Evolutionary conservation across 2,329 filamentous ascomycete species (phyloP).

Genomic region (Podosphaera xanthii): DNA sequence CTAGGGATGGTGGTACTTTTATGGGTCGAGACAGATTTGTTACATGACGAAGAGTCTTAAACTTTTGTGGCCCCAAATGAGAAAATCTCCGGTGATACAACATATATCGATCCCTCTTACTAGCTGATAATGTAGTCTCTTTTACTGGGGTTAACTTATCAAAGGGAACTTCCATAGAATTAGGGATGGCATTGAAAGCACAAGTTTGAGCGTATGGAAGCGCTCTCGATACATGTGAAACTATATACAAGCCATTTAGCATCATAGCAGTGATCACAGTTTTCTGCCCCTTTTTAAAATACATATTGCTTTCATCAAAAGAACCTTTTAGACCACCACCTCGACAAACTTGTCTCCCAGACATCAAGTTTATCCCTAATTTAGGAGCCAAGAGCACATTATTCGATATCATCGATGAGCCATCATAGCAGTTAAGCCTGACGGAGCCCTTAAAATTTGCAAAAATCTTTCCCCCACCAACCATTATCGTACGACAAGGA

Average conservation of each 20-base stretch:
- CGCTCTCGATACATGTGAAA: neutral
- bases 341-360: neutral
- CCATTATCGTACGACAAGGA: neutral
- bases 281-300: neutral
- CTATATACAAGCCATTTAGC: neutral
- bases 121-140: neutral
- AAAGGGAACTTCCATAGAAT: neutral
- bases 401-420: neutral
- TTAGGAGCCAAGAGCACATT: neutral
- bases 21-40: neutral
- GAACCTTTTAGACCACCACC: neutral
- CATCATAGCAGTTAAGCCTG: neutral
- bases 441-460: neutral
- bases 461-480: neutral
- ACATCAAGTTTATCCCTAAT: conserved; percentile 1
- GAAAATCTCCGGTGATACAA: neutral
- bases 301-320: neutral
- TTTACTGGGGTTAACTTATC: neutral
- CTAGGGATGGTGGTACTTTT: neutral
- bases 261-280: neutral
- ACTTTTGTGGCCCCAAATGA: neutral
- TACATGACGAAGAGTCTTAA: neutral
- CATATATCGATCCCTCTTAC: neutral
- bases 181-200: neutral
- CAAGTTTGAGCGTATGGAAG: neutral